A percentile compares a stretch with the other conserved stretches of the same genome.
phyloP scores from a whole-genome alignment of 768 basidiomycete species.

The Cantharellus cinnabarinus region DNA sequence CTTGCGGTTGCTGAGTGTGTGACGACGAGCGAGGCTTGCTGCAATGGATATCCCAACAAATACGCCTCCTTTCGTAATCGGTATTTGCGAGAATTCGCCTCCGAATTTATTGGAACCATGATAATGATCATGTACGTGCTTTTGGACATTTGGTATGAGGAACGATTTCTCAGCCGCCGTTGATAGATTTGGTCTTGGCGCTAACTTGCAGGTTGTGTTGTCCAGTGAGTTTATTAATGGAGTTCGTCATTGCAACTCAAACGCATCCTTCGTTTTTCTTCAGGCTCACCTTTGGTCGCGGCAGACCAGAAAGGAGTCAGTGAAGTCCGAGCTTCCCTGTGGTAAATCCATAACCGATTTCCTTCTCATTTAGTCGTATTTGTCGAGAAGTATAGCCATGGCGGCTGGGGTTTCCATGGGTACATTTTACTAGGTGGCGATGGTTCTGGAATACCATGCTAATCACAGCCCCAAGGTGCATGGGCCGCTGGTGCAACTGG shows the following conservation, averaged over 20 bases:
- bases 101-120: constrained; percentile 43
- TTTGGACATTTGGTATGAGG: neutral
- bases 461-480: constrained; percentile 1
- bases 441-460: too few relatives aligned
- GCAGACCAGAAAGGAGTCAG: neutral
- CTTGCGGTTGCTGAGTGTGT: too few relatives aligned
- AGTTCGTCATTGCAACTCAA: constrained; percentile 10
- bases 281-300: neutral
- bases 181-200: constrained; percentile 29
- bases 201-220: constrained; percentile 28
- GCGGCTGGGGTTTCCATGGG: constrained; percentile 4
- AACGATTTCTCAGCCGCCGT: neutral
- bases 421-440: neutral
- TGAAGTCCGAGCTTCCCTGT: neutral
- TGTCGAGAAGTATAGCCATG: constrained; percentile 2
- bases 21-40: neutral
- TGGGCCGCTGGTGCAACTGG: constrained; percentile 5
- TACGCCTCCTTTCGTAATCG: neutral
- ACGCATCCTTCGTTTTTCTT: neutral
- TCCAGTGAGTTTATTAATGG: constrained; percentile 20
- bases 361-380: neutral
- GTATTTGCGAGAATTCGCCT: constrained; percentile 34
- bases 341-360: too few relatives aligned
- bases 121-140: constrained; percentile 26
- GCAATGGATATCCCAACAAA: neutral